Base-by-base conservation (phyloP, 371 early-diverging fungal species). In the Globomyces sp. region DNA sequence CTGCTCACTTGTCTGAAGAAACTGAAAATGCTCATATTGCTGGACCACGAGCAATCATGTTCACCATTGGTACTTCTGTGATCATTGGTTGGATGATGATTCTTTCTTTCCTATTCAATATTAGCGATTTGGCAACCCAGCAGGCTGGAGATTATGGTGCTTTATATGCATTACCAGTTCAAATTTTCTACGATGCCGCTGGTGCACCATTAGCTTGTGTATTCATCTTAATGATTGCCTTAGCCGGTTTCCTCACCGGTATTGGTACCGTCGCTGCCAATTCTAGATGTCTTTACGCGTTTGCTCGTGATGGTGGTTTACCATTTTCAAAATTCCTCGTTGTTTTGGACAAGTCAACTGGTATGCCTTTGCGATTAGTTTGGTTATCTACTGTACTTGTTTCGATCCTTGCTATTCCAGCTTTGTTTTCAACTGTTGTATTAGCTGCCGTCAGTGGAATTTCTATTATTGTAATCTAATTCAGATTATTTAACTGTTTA, bases 1-100 rank as follows among this genome's bases (percentile, higher is more conserved):
- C 87, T 3, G 89, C 89, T 3, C 89, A 90, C 68, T 86, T 90
- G 84, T 82, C 87, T 3, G 90, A 90, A 62, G 90, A 90, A 73
- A 89, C 91, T 24, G 75, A 77, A 41, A 80, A 77, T 66, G 83
- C 79, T 39, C 82, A 78, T 69, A 76, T 75, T 44, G 81, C 80
- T 45, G 87, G 87, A 0, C 89, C 91, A 1, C 73, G 77, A 34
- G 88, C 86, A 42, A 89, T 90, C 58, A 72, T 87, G 48, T 69
- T 75, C 57, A 80, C 87, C 39, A 84, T 88, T 63, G 79, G 79
- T 37, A 51, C 59, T 47, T 67, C 74, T 41, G 63, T 80, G 24
- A 40, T 80, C 41, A 77, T 84, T 43, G 89, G 87, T 61, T 78
- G 85, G 51, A 66, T 81, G 11, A 79, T 86, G 51, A 74, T 86